Percentiles rank a stretch among this genome's conserved stretches.
Conservation (phyloP, 768 basidiomycete genomes). For the Podaxis sp. region DNA sequence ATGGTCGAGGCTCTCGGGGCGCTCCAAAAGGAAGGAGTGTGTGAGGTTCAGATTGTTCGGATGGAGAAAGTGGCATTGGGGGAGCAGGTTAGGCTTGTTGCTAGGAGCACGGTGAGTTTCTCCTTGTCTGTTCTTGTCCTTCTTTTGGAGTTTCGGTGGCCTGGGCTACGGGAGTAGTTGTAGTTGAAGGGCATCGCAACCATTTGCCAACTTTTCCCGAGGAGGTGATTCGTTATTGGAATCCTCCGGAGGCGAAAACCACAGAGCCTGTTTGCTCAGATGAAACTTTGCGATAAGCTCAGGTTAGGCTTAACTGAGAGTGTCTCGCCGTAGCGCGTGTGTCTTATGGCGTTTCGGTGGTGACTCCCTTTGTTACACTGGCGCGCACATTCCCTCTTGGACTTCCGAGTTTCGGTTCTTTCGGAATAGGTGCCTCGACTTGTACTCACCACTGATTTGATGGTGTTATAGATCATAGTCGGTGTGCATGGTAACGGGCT, state of each 20-base stretch:
- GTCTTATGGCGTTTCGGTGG: too few species aligned
- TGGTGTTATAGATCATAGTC: constrained; percentile 17
- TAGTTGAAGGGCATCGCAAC: not conserved
- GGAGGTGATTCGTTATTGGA: too few species aligned
- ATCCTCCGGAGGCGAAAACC: not conserved
- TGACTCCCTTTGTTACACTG: not conserved
- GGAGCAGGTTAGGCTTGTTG: constrained; percentile 18
- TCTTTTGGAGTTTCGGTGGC: not conserved
- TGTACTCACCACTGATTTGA: too few species aligned
- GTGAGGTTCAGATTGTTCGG: constrained; percentile 16
- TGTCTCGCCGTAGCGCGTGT: not conserved
- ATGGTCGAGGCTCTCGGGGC: constrained; percentile 19
- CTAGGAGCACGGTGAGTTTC: constrained; percentile 20
- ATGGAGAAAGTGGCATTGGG: constrained; percentile 19
- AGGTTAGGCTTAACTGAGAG: not conserved
- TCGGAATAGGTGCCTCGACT: not conserved
- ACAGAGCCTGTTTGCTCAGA: not conserved
- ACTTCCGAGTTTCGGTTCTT: not conserved
- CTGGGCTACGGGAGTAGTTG: not conserved
- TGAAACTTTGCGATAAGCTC: not conserved
- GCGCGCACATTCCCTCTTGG: not conserved
- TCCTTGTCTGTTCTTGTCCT: not conserved
- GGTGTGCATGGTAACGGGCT: constrained; percentile 59
- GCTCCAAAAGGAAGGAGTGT: constrained; percentile 20
- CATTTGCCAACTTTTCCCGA: not conserved